These are phyloP conservation scores for Hippophae gyantsensis DNA, from an alignment of 306 rosid genomes.

Conservation along the genomic window DNA sequence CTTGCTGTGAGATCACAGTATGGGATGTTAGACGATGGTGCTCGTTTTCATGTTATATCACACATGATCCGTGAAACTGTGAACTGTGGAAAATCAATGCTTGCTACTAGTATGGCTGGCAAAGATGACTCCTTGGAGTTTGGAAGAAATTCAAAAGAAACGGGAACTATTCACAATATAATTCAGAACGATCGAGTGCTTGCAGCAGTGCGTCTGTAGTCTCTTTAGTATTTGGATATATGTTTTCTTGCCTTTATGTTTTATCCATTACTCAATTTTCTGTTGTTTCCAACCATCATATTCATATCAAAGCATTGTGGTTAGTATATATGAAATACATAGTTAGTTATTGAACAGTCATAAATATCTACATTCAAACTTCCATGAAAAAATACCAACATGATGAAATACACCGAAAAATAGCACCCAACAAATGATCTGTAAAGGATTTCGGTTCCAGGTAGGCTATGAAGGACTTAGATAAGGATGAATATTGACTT, in stretches of 20 bases:
- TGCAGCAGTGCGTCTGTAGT: conserved; percentile 59
- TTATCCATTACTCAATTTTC: neutral
- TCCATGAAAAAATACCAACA: no score
- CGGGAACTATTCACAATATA: conserved; percentile 67
- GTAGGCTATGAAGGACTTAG: no score
- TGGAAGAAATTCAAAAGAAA: conserved; percentile 40
- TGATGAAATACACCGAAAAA: no score
- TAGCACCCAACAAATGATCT: no score
- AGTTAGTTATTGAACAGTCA: no score
- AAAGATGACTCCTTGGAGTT: conserved; percentile 56
- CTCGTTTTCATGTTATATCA: conserved; percentile 87
- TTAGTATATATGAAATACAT: no score
- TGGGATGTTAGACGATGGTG: conserved; percentile 71
- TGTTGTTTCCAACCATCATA: neutral
- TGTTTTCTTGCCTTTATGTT: neutral
- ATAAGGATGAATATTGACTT: no score
- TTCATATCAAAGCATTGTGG: no score
- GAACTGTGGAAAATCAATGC: conserved; percentile 71
- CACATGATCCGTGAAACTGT: conserved; percentile 87
- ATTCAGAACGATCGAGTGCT: conserved; percentile 90
- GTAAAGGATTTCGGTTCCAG: no score
- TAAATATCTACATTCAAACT: no score
- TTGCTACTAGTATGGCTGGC: conserved; percentile 67
- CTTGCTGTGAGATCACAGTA: conserved; percentile 83
- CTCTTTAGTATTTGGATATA: conserved; percentile 3